Base-by-base conservation (phyloP, 257 asterid genomes). In the Cynanchum wilfordii region DNA sequence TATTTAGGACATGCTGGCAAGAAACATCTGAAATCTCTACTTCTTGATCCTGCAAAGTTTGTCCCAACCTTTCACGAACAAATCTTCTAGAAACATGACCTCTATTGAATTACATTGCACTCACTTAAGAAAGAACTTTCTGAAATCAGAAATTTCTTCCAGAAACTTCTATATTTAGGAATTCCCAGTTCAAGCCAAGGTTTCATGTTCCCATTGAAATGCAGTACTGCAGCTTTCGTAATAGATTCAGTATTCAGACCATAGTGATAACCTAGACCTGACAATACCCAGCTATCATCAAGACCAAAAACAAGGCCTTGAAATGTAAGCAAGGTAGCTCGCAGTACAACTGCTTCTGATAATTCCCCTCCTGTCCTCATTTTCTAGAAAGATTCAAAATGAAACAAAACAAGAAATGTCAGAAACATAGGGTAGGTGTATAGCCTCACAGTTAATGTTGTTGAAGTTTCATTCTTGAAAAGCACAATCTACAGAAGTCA, bases 141-240 rank as follows among this genome's bases (percentile, higher is more conserved):
- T 63, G 86, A 71, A 88, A 84, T 80, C 76, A 95, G 79, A 79
- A 79, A 92, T 73, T 81, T 88, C 83, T 87, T 85, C 99, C 99
- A 95, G 59, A 78, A 85, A 22, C 76, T 80, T 83, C 80, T 90
- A 86, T 89, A 95, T 73, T 82, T 82, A 2, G 89, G 89, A 82
- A 95, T 95, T 62, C 99, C 93, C 71, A 95, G 88, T 71, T 92
- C 98, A 25, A 95, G 99, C 99, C 99, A 95, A 16, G 99, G 99
- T 81, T 95, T 95, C 99, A 95, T 95, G 76, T 89, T 89, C 70
- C 99, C 99, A 47, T 92, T 96, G 79, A 79, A 95, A 85, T 95
- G 99, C 82, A 95, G 81, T 59, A 86, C 90, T 45, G 87, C 93
- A 74, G 97, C 93, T 49, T 82, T 83, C 73, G 79, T 74, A 22